Base-by-base conservation (phyloP, 306 rosid genomes). In the Ammopiptanthus mongolicus region DNA sequence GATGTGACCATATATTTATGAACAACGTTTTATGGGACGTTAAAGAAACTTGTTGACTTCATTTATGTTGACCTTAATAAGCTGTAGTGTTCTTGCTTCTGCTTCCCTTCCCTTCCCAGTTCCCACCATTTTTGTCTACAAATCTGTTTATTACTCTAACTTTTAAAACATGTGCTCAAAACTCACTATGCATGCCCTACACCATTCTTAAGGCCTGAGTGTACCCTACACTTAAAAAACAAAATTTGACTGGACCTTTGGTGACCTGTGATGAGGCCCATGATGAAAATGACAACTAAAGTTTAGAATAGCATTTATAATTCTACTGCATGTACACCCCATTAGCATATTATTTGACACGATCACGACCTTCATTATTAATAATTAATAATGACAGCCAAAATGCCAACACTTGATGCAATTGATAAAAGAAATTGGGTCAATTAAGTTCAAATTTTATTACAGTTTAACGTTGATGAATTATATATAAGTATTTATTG, bases 1-100 rank as follows among this genome's bases (percentile, higher is more conserved):
- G 69, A 77, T 77, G 39, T 57, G 75, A 57, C 75, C 69, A 75
- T 57, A 67, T 69, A 76, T 66, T 53, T 55, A 56, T 55, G 74
- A 76, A 41, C 50, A 56, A 66, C 14, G 58, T 42, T 55, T 55
- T 8, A 11, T 37, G 36, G 9, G 23, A 8, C 55, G n/a, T n/a
- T n/a, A 28, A 13, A 0, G 13, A 53, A 63, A 19, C 25, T 7
- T 11, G 59, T 76, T 66, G 75, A 76, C 74, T 66, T 76, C 57
- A 39, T 41, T 28, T 56, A 36, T 5, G 4, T 53, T 53, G 48
- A 34, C 72, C 58, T 66, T 69, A 10, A 68, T 46, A 25, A 47
- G 48, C n/a, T 25, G 22, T 9, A 15, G 48, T 48, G 36, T n/a
- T 31, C 46, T 69, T 31, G 9, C 55, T 41, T 69, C 15, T 6